A percentile compares a stretch with the other conserved stretches of the same genome.
Conservation (phyloP, 345 rosid species). For the Streptanthus diversifolius region DNA sequence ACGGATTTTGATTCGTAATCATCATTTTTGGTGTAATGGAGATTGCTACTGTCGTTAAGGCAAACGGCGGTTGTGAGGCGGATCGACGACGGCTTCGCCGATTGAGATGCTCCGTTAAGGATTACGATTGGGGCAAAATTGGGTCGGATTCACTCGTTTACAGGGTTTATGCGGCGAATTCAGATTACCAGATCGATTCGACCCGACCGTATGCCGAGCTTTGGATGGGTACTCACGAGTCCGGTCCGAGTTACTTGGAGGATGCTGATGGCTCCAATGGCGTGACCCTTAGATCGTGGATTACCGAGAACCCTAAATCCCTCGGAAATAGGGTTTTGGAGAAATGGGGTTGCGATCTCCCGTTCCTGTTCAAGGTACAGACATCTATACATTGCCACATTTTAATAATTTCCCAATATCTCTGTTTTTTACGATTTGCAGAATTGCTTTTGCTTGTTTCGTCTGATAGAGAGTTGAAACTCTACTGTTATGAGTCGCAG, state of each 20-base stretch:
- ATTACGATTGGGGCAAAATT: conserved; percentile 78
- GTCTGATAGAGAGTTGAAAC: not conserved
- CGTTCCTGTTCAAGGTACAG: conserved; percentile 97
- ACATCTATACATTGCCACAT: too few relatives aligned
- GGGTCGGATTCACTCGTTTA: conserved; percentile 73
- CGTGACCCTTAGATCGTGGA: conserved; percentile 65
- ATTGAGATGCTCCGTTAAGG: conserved; percentile 69
- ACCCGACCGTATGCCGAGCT: conserved; percentile 67
- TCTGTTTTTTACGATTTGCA: not conserved
- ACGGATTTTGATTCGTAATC: not conserved
- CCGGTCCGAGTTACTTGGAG: conserved; percentile 74
- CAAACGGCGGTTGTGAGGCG: conserved; percentile 31
- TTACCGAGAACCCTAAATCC: conserved; percentile 59
- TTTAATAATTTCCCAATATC: not conserved
- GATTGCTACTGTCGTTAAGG: conserved; percentile 26
- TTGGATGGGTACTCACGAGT: conserved; percentile 79
- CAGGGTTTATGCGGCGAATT: conserved; percentile 58
- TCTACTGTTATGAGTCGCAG: conserved; percentile 5
- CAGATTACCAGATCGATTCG: conserved; percentile 38
- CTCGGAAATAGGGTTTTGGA: conserved; percentile 71
- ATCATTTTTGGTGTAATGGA: conserved; percentile 23
- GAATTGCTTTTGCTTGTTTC: not conserved
- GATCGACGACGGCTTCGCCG: conserved; percentile 36
- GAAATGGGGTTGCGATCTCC: conserved; percentile 97
- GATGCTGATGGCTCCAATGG: conserved; percentile 40